These are phyloP conservation scores for Beauveria sp. DNA, from an alignment of 2,329 filamentous ascomycete genomes.

Conservation along the genomic window DNA sequence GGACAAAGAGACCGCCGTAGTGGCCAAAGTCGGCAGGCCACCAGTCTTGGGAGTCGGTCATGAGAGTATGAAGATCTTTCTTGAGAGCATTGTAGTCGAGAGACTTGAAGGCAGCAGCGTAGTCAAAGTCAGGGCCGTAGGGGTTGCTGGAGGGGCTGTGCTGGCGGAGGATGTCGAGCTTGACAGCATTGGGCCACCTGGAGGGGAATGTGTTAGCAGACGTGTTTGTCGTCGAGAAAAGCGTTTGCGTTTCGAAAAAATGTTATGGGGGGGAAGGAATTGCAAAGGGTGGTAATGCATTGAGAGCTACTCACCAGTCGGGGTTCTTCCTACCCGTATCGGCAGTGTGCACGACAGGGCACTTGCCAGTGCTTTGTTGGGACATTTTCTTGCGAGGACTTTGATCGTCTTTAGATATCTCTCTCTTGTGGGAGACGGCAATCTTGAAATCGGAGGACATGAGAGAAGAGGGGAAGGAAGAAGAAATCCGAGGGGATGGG, in stretches of 20 bases:
- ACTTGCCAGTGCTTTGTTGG: constrained; percentile 4
- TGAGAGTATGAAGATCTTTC: constrained; percentile 61
- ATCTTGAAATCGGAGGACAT: constrained; percentile 12
- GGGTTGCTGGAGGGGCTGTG: constrained; percentile 58
- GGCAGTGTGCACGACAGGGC: constrained; percentile 9
- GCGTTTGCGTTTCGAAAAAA: background rate
- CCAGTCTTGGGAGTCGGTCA: constrained; percentile 74
- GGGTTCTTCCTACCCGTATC: constrained; percentile 8
- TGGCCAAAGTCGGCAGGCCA: constrained; percentile 79
- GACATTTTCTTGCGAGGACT: constrained; percentile 20
- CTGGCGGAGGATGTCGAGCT: constrained; percentile 66
- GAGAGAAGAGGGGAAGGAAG: background rate
- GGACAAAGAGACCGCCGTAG: constrained; percentile 73
- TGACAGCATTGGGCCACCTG: constrained; percentile 48
- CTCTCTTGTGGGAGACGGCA: constrained; percentile 12
- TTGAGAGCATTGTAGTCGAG: constrained; percentile 61
- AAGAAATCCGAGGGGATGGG: background rate
- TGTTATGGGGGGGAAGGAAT: background rate
- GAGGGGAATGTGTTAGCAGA: background rate
- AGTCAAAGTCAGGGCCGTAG: constrained; percentile 59
- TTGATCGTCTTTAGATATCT: constrained; percentile 12
- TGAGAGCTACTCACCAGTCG: background rate
- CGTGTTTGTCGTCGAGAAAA: background rate
- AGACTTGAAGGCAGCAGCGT: constrained; percentile 62
- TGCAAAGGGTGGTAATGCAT: background rate